These are phyloP conservation scores for Talaromyces sp. DNA, from an alignment of 2,329 filamentous ascomycete species.

Conservation along the genomic window DNA sequence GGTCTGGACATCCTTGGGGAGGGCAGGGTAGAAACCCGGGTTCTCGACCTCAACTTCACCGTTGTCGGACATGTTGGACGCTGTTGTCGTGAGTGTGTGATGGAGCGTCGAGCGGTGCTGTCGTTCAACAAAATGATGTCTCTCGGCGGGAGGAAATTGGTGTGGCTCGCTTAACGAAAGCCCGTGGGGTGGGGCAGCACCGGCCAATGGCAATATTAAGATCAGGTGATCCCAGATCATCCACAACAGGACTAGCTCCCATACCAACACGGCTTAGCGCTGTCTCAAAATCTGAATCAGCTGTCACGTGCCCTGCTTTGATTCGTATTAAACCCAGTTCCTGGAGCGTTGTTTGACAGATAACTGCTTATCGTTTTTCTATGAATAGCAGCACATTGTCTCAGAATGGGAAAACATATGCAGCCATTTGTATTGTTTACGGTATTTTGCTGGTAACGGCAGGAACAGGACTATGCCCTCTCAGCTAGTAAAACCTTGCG, in stretches of 20 bases:
- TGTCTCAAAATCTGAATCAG: neutral
- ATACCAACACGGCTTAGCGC: neutral
- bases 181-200: conserved; percentile 31
- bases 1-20: conserved; percentile 91
- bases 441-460: neutral
- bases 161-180: conserved; percentile 38
- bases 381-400: neutral
- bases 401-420: neutral
- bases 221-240: conserved; percentile 22
- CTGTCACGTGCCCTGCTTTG: neutral
- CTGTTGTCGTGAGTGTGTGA: conserved; percentile 33
- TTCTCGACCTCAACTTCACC: conserved; percentile 90
- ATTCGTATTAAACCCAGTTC: neutral
- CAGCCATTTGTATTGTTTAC: neutral
- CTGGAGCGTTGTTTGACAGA: neutral
- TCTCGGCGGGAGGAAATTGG: conserved; percentile 30
- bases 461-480: neutral
- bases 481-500: neutral
- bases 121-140: conserved; percentile 33
- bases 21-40: conserved; percentile 65
- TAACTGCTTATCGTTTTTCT: neutral
- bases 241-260: neutral
- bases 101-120: conserved; percentile 29
- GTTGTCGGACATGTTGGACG: conserved; percentile 80
- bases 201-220: conserved; percentile 15